phyloP scores from a whole-genome alignment of 1,284 basidiomycete species.

The Cystobasidium slooffiae region DNA sequence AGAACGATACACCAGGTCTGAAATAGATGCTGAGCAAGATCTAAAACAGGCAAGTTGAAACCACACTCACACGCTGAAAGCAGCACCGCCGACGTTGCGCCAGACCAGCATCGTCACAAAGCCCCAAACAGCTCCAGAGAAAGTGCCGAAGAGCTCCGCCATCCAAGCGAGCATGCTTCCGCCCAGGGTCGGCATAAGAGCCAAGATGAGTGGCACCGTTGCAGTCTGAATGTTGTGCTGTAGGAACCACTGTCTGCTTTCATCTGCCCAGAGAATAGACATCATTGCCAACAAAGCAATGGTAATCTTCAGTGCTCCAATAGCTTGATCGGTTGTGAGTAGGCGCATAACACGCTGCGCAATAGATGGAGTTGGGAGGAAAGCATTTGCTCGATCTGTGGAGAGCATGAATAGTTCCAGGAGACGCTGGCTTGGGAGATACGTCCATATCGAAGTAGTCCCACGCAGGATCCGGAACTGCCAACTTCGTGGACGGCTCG shows the following conservation, averaged over 20 bases:
- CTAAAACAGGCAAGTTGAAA: not conserved
- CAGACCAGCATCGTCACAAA: conserved; percentile 35
- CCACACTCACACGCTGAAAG: conserved; percentile 14
- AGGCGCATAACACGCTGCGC: conserved; percentile 27
- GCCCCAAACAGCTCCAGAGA: conserved; percentile 25
- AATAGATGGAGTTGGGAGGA: conserved; percentile 21
- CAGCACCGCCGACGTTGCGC: conserved; percentile 24
- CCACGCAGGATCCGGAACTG: conserved; percentile 16
- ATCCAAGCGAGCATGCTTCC: conserved; percentile 29
- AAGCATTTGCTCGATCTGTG: conserved; percentile 15
- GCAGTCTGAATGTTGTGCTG: conserved; percentile 20
- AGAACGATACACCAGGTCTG: conserved; percentile 34
- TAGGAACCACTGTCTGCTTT: conserved; percentile 22
- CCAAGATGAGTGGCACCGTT: conserved; percentile 28
- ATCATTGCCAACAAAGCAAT: conserved; percentile 23
- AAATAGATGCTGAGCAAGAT: not conserved
- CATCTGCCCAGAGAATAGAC: conserved; percentile 27
- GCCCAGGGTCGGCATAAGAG: conserved; percentile 30
- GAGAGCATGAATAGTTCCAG: conserved; percentile 6
- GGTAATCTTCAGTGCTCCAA: conserved; percentile 25
- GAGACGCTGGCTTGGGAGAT: not conserved
- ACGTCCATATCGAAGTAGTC: not conserved
- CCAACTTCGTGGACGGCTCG: not conserved
- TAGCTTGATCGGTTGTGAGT: conserved; percentile 25
- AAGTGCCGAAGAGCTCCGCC: conserved; percentile 25